Conservation (phyloP, 768 basidiomycete genomes). For the Auriscalpium orientale region DNA sequence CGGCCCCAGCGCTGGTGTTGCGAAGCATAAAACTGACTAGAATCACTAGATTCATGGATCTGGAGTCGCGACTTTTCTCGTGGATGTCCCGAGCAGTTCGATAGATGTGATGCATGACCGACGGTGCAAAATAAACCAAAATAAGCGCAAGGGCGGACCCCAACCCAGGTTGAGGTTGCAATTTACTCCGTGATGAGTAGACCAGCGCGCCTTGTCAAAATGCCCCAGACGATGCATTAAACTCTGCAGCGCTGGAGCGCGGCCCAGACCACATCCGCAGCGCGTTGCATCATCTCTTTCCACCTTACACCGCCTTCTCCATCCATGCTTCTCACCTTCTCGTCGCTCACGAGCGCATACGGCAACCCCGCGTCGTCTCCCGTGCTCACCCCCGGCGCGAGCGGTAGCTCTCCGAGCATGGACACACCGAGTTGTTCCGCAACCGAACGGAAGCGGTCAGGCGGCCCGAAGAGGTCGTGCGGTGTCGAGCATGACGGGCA, state of each 20-base stretch:
- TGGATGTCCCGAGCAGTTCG: too few relatives aligned
- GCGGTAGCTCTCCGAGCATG: constrained; percentile 74
- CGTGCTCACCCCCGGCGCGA: constrained; percentile 66
- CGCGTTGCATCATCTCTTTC: constrained; percentile 22
- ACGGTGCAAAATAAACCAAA: too few relatives aligned
- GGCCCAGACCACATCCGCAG: constrained; percentile 25
- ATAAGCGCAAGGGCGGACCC: too few relatives aligned
- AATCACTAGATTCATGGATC: too few relatives aligned
- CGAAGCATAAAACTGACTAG: too few relatives aligned
- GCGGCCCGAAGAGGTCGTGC: constrained; percentile 66
- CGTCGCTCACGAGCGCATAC: constrained; percentile 27
- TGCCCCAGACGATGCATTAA: too few relatives aligned
- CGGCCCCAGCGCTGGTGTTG: too few relatives aligned
- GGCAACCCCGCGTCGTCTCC: constrained; percentile 67
- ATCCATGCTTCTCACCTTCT: neutral
- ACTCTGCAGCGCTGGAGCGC: neutral
- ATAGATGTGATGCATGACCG: too few relatives aligned
- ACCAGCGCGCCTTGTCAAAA: too few relatives aligned
- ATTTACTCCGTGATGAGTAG: too few relatives aligned
- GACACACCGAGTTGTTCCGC: constrained; percentile 50
- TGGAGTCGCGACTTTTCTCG: too few relatives aligned
- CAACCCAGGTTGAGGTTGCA: too few relatives aligned
- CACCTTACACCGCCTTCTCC: constrained; percentile 12
- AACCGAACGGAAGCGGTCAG: constrained; percentile 52
- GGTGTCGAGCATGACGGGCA: constrained; percentile 63